These are phyloP conservation scores for Bretschneidera sinensis DNA, from an alignment of 345 rosid genomes.

Conservation along the genomic window DNA sequence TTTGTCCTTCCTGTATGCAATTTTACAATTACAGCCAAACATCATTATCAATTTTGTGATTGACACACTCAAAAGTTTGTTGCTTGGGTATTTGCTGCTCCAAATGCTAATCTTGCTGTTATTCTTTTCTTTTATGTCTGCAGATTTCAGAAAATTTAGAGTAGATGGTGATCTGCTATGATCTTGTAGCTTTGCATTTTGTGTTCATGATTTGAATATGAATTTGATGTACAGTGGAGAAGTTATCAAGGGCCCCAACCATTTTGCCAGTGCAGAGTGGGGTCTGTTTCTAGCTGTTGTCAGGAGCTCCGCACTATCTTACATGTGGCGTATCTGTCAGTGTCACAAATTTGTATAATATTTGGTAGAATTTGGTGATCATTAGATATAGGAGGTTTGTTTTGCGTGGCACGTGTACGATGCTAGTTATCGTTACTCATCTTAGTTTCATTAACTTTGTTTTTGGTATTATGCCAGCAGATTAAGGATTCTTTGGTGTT, in stretches of 20 bases:
- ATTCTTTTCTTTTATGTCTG: constrained; percentile 1
- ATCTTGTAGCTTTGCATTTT: constrained; percentile 15
- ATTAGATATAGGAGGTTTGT: constrained; percentile 28
- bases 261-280: constrained; percentile 4
- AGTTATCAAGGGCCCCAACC: constrained; percentile 10
- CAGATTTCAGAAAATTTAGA: constrained; percentile 25
- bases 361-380: constrained; percentile 24
- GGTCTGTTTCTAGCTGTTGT: constrained; percentile 11
- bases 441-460: constrained; percentile 14
- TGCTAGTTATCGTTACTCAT: constrained; percentile 37
- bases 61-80: background rate
- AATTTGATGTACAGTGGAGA: constrained; percentile 29
- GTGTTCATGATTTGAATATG: constrained; percentile 20
- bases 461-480: constrained; percentile 21
- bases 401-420: constrained; percentile 36
- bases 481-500: constrained; percentile 44
- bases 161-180: constrained; percentile 26
- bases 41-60: background rate
- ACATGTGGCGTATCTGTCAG: constrained; percentile 11
- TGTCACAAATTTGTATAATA: constrained; percentile 38
- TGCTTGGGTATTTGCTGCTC: background rate
- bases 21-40: no score
- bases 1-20: no score
- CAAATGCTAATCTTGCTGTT: background rate
- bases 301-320: constrained; percentile 14